Evolutionary conservation across 1,139 yeast species (phyloP), one percentile per base, ranked within the genome.

Genomic region (Blastobotrys elegans): DNA sequence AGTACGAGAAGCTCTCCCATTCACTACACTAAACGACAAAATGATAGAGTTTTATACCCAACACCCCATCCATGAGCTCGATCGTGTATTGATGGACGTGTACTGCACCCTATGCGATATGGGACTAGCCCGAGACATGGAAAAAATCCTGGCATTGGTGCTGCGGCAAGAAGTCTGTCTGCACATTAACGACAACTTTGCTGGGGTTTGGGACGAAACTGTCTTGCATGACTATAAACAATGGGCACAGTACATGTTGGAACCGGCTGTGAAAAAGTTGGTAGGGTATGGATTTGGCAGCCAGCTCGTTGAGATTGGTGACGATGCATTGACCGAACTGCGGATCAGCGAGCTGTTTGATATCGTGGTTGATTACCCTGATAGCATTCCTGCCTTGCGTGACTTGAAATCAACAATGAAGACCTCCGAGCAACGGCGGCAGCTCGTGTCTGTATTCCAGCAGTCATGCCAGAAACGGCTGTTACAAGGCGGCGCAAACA

Each of bases 401-500:
- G 97, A 90, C 58, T 64, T 90, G 35, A 77, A 77, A 56, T 66
- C 39, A 40, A 54, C 61, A 34, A 47, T 58, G 40, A 54, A 44
- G 7, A 47, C 52, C 5, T 62, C 67, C 0, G 47, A 50, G 5
- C 77, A 81, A 52, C 67, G 88, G 42, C 68, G 77, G 1, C 65
- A 67, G 16, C 66, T 82, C n/a, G 86, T 83, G 2, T 68, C 69
- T 27, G 61, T 69, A 1, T 88, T 87, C 57, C 76, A 78, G 8
- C 57, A 62, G 0, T 63, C 70, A 2, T 81, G 90, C 51, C 67
- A 74, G 18, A 62, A 61, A 27, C 66, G 76, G 39, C 65, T 89
- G 10, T 68, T 90, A 17, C 94, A 88, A 59, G 86, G 96, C 1
- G 96, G 96, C 10, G 78, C 85, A 0, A 82, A 85, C 55, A 92